Percentiles rank a stretch among this genome's conserved stretches.
phyloP scores from a whole-genome alignment of 2,329 filamentous ascomycete genomes.

The Fusarium keratoplasticum region DNA sequence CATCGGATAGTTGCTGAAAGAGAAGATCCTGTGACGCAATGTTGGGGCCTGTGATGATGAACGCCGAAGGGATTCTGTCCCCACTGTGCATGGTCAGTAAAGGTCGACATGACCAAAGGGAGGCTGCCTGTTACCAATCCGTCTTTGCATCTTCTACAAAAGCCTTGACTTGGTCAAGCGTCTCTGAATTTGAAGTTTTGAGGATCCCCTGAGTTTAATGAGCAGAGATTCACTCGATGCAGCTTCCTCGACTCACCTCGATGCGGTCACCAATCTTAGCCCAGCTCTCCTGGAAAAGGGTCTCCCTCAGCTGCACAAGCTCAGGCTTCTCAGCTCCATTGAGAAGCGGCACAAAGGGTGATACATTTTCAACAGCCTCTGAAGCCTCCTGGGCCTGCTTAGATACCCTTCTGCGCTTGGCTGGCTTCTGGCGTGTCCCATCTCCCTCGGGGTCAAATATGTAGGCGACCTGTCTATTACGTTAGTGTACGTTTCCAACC shows the following conservation, averaged over 20 bases:
- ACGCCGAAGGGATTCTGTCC: constrained; percentile 72
- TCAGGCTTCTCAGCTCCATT: constrained; percentile 64
- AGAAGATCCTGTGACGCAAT: constrained; percentile 80
- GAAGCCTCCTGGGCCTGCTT: constrained; percentile 49
- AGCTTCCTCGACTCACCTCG: constrained; percentile 50
- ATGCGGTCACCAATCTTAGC: constrained; percentile 71
- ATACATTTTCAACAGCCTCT: constrained; percentile 23
- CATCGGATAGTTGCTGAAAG: constrained; percentile 76
- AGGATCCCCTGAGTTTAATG: constrained; percentile 61
- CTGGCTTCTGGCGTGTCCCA: constrained; percentile 52
- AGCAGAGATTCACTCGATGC: constrained; percentile 38
- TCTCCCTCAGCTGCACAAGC: constrained; percentile 65
- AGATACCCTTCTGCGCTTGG: constrained; percentile 68
- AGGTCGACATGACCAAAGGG: neutral
- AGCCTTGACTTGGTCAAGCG: constrained; percentile 66
- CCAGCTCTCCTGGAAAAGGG: constrained; percentile 74
- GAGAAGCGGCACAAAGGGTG: constrained; percentile 64
- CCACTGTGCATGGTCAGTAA: constrained; percentile 44
- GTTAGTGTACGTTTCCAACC: constrained; percentile 22
- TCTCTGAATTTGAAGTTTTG: constrained; percentile 70
- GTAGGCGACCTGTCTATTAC: constrained; percentile 65
- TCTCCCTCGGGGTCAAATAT: constrained; percentile 67
- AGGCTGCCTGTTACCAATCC: constrained; percentile 46
- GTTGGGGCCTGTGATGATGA: constrained; percentile 83
- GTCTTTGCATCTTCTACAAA: constrained; percentile 62